Base-by-base conservation (phyloP, 2,329 filamentous ascomycete genomes). In the Colletotrichum karsti region DNA sequence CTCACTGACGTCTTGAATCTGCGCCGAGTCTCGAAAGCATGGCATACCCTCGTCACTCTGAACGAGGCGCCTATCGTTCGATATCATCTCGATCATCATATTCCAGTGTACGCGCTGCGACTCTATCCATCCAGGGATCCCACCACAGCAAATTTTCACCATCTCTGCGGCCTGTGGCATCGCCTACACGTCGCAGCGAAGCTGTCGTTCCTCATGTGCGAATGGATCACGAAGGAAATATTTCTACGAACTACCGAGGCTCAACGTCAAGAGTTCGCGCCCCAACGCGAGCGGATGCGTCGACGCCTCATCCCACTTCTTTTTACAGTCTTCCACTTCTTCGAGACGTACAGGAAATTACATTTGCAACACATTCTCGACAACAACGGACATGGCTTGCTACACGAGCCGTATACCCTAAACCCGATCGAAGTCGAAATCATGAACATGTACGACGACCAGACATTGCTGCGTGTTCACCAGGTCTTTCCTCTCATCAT, bases 311-410 rank as follows among this genome's bases (percentile, higher is more conserved):
- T 90, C 62, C 89, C 89, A 1, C 76, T 91, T 7, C 81, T 91
- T 15, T 91, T 91, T 71, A 90, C 88, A 12, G 81, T 90, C 24
- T 91, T 91, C 71, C 89, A 91, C 75, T 91, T 91, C 73, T 91
- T 91, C 74, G 89, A 91, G 74, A 89, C 83, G 1, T 91, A 90
- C 73, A 86, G 89, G 65, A 84, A 82, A 41, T 79, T 90, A 3
- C 88, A 91, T 71, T 76, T 90, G 7, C 78, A 88, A 71, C 87
- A 88, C 68, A 82, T 91, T 24, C 78, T 80, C 54, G 81, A 87
- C 53, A 81, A 88, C 62, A 79, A 78, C 41, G 85, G 86, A 12
- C 80, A 85, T 54, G 87, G 88, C 5, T 72, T 91, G 50, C 78
- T 78, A 42, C 80, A 75, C 44, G 82, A 83, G 60, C 85, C 88